These are phyloP conservation scores for Sugiyamaella novakii DNA, from an alignment of 1,139 yeast species.

Conservation along the genomic window DNA sequence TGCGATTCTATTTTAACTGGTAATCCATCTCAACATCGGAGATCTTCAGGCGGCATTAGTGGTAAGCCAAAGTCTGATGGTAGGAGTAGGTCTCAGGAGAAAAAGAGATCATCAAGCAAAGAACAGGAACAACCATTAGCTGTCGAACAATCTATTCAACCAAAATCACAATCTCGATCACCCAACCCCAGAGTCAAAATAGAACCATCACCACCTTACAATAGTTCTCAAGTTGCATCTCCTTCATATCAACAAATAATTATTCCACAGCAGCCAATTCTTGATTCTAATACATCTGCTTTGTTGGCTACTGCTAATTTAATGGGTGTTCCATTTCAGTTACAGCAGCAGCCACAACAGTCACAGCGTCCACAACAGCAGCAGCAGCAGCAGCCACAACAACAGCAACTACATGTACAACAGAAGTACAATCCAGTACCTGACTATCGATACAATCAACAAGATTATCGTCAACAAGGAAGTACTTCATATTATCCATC, in stretches of 20 bases:
- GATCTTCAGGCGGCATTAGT: conserved; percentile 4
- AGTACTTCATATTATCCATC: neutral
- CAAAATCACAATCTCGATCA: neutral
- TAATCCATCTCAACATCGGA: conserved; percentile 11
- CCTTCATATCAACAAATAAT: conserved; percentile 11
- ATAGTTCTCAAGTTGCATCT: neutral
- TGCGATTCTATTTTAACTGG: conserved; percentile 32
- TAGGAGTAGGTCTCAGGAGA: conserved; percentile 7
- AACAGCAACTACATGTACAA: neutral
- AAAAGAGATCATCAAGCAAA: neutral
- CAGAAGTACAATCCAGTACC: neutral
- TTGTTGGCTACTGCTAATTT: conserved; percentile 6
- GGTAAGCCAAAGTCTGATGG: conserved; percentile 9
- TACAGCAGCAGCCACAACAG: neutral
- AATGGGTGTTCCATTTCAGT: conserved; percentile 8
- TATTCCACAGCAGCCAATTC: conserved; percentile 9
- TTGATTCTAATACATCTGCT: conserved; percentile 7
- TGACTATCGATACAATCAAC: neutral
- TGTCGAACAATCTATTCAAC: neutral
- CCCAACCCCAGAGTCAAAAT: neutral
- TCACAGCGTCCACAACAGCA: neutral
- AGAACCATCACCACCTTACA: conserved; percentile 5
- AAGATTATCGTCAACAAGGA: neutral
- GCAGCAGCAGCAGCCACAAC: neutral
- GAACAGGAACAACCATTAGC: too few species aligned